Evolutionary conservation across 805 yeast species (phyloP).

Genomic region (Wickerhamiella occidentalis): DNA sequence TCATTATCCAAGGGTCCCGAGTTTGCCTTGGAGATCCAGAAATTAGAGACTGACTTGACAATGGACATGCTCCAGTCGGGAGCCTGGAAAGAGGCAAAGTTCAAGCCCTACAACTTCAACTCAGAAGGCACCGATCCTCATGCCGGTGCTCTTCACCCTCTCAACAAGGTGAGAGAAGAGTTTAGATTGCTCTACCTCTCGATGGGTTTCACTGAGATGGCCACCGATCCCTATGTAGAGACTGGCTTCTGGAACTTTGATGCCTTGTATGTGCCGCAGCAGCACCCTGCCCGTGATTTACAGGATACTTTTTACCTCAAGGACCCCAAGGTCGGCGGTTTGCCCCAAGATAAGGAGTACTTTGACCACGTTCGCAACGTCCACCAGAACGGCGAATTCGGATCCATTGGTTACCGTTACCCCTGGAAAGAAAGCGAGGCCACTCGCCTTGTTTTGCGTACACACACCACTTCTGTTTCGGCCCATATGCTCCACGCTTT

Average conservation of each 20-base stretch:
- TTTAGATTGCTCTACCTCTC: conserved; percentile 95
- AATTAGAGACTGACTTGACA: conserved; percentile 86
- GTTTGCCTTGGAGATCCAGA: conserved; percentile 68
- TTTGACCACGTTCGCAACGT: conserved; percentile 68
- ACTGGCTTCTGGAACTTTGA: conserved; percentile 99
- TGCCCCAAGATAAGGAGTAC: conserved; percentile 71
- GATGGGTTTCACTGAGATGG: conserved; percentile 98
- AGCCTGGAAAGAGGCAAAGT: conserved; percentile 67
- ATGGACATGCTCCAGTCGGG: conserved; percentile 80
- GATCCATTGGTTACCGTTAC: conserved; percentile 95
- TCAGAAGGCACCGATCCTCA: conserved; percentile 82
- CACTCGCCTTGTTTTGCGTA: conserved; percentile 81
- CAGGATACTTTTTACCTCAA: conserved; percentile 97
- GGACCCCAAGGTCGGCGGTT: conserved; percentile 72
- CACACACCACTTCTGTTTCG: conserved; percentile 95
- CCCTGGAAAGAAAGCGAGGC: conserved; percentile 93
- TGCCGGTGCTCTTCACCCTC: conserved; percentile 93
- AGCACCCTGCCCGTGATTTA: conserved; percentile 98
- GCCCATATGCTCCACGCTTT: conserved; percentile 75
- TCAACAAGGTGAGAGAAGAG: conserved; percentile 93
- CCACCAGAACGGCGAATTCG: conserved; percentile 82
- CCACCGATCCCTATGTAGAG: conserved; percentile 95
- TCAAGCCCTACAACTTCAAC: conserved; percentile 92
- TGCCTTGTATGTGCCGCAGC: conserved; percentile 93
- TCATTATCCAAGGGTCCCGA: conserved; percentile 68